Percentiles rank a stretch among this genome's conserved stretches.
phyloP scores from a whole-genome alignment of 371 early-diverging fungal genomes.

The Mortierella sp. region DNA sequence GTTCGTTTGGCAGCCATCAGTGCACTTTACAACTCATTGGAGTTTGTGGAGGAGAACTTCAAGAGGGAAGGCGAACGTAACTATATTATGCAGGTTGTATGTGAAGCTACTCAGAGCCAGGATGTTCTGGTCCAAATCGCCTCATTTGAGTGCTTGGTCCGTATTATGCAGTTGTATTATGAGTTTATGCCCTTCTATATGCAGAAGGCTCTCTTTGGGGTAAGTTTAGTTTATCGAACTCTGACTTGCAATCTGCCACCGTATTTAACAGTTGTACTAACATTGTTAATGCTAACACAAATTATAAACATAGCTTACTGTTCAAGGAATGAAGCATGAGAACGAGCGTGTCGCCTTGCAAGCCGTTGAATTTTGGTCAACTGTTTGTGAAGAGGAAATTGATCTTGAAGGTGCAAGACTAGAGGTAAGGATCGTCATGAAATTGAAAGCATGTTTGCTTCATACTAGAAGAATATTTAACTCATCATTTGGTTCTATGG shows the following conservation, averaged over 20 bases:
- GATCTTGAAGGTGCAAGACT: constrained; percentile 69
- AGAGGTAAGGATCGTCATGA: constrained; percentile 55
- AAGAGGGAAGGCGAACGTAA: constrained; percentile 93
- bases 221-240: constrained; percentile 54
- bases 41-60: constrained; percentile 94
- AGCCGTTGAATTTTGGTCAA: constrained; percentile 99
- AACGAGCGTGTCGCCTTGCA: constrained; percentile 92
- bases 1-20: constrained; percentile 90
- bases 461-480: neutral
- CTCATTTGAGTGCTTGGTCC: constrained; percentile 95
- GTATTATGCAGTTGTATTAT: constrained; percentile 96
- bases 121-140: constrained; percentile 82
- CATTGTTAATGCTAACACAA: neutral
- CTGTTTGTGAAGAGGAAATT: constrained; percentile 96
- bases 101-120: constrained; percentile 91
- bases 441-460: neutral
- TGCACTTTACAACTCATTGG: constrained; percentile 94
- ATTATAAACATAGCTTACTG: constrained; percentile 74
- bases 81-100: constrained; percentile 98
- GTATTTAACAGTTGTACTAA: neutral
- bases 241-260: neutral
- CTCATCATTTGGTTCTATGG: neutral
- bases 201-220: constrained; percentile 93
- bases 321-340: constrained; percentile 89
- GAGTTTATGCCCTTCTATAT: constrained; percentile 95